phyloP scores from a whole-genome alignment of 1,139 yeast species.

The Yarrowia galli region DNA sequence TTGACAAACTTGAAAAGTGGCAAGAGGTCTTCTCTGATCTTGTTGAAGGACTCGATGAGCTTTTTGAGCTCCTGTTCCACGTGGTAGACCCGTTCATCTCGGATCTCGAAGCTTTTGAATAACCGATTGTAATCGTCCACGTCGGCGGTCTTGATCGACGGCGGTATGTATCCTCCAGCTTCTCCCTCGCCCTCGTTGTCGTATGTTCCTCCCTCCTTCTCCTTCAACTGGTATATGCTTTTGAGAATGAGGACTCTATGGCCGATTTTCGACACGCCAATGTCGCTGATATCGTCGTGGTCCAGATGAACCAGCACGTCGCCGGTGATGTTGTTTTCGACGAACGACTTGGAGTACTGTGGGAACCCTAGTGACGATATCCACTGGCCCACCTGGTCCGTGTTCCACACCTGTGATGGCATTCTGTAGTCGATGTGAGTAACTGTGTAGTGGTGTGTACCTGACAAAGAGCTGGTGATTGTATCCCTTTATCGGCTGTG shows the following conservation, averaged over 20 bases:
- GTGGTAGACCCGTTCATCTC: slow-evolving; percentile 51
- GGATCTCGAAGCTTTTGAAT: slow-evolving; percentile 46
- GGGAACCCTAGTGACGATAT: slow-evolving; percentile 31
- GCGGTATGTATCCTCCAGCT: slow-evolving; percentile 47
- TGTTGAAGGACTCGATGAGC: slow-evolving; percentile 48
- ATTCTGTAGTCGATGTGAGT: not conserved
- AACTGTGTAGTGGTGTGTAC: too few species aligned
- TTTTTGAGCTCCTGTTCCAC: slow-evolving; percentile 51
- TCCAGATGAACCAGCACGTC: slow-evolving; percentile 53
- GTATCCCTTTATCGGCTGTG: too few species aligned
- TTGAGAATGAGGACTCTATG: slow-evolving; percentile 53
- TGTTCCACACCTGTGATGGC: slow-evolving; percentile 12
- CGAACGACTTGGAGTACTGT: slow-evolving; percentile 30
- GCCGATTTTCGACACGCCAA: slow-evolving; percentile 54
- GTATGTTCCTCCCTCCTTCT: slow-evolving; percentile 43
- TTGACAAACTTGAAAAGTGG: slow-evolving; percentile 53
- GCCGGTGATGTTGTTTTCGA: slow-evolving; percentile 53
- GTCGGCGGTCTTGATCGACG: slow-evolving; percentile 40
- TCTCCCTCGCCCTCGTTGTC: slow-evolving; percentile 42
- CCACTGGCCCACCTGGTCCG: slow-evolving; percentile 38
- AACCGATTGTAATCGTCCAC: slow-evolving; percentile 23
- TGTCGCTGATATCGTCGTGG: slow-evolving; percentile 52
- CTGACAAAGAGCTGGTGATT: too few species aligned
- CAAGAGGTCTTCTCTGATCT: slow-evolving; percentile 53
- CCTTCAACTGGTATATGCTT: slow-evolving; percentile 50